Evolutionary conservation across 257 asterid genomes (phyloP).

Genomic region (Solanum bukasovii): DNA sequence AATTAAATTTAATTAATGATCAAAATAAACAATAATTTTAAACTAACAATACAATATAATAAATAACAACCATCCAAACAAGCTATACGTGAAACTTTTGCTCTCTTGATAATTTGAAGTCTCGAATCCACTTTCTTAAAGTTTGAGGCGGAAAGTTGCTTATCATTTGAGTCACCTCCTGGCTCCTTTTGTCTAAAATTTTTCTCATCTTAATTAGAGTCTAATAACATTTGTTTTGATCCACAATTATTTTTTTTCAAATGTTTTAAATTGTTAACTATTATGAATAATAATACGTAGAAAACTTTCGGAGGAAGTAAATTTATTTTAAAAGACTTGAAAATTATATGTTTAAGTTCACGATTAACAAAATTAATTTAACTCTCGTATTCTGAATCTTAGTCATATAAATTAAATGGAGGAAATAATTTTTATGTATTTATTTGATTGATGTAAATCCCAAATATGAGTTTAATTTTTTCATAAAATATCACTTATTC

Average conservation of each 20-base stretch:
- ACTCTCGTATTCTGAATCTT: background rate
- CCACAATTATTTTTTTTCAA: no score
- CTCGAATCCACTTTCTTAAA: no score
- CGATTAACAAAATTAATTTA: background rate
- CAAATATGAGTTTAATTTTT: background rate
- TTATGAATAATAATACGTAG: background rate
- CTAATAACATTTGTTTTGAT: no score
- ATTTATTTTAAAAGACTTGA: background rate
- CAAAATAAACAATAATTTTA: no score
- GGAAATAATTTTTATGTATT: background rate
- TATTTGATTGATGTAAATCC: background rate
- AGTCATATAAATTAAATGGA: background rate
- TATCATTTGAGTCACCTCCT: background rate
- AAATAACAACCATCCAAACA: background rate
- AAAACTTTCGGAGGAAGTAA: no score
- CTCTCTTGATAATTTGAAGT: background rate
- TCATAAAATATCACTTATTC: background rate
- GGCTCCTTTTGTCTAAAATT: no score
- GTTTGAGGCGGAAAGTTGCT: background rate
- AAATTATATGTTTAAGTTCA: background rate
- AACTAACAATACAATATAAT: no score
- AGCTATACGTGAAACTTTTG: background rate
- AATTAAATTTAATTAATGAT: no score
- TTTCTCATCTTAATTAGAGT: no score
- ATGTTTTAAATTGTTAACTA: no score